A percentile compares a stretch with the other conserved stretches of the same genome.
Conservation (phyloP, 768 basidiomycete genomes). For the Amanita thiersii region DNA sequence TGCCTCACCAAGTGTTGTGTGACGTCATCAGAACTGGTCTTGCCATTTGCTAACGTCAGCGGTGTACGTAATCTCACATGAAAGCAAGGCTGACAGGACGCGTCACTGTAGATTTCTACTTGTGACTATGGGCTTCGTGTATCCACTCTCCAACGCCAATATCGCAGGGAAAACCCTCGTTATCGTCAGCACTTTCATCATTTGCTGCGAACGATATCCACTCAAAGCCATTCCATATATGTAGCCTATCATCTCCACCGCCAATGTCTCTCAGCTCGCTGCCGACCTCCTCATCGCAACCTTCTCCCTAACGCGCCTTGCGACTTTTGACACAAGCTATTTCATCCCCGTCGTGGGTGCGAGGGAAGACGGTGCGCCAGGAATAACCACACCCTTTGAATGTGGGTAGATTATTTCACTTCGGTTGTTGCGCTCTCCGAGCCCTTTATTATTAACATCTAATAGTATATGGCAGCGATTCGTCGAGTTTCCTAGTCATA, state of each 20-base stretch:
- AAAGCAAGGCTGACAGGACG: too few species aligned
- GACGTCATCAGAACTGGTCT: too few species aligned
- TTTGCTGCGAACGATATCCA: neutral
- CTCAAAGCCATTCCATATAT: neutral
- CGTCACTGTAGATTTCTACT: too few species aligned
- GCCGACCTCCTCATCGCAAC: conserved; percentile 68
- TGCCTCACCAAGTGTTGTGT: too few species aligned
- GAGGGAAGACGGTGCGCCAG: conserved; percentile 51
- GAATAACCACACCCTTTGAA: conserved; percentile 72
- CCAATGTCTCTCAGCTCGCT: conserved; percentile 76
- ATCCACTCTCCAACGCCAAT: conserved; percentile 3
- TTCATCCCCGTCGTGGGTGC: conserved; percentile 67
- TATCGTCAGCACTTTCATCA: conserved; percentile 5
- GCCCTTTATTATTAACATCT: conserved; percentile 9
- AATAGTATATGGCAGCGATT: conserved; percentile 57
- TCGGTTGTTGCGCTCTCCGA: neutral
- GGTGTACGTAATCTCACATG: too few species aligned
- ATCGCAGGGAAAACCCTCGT: conserved; percentile 6
- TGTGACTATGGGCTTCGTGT: conserved; percentile 3
- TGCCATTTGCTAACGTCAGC: too few species aligned
- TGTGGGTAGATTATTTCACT: conserved; percentile 34
- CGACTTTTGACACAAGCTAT: conserved; percentile 52
- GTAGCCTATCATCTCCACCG: conserved; percentile 70
- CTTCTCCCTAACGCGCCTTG: conserved; percentile 50
- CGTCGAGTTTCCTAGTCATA: conserved; percentile 45